Base-by-base conservation (phyloP, 305 asterid species). In the Nicotiana rustica region DNA sequence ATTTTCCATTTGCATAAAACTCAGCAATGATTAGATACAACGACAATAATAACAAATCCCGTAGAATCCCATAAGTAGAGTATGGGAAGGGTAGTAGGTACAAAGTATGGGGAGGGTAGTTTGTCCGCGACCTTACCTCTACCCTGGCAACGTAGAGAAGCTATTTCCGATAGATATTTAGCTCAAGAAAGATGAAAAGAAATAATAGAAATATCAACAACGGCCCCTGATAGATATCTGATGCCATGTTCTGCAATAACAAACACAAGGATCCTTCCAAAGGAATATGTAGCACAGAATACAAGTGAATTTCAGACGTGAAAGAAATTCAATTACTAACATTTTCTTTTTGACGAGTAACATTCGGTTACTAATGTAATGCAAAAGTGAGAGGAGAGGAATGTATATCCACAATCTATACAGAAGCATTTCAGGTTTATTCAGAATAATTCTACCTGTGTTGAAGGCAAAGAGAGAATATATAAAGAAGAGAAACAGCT, bases 401-500 rank as follows among this genome's bases (percentile, higher is more conserved):
- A 41, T 36, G 2, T 19, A 76, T n/a, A 55, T 55, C 80, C 80
- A 5, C 5, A 73, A 31, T 76, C 65, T 76, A 29, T 55, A 76
- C 66, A 55, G 49, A 47, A 76, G 6, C 52, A 76, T 31, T 76
- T 29, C 66, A 76, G 80, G 80, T 76, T 76, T 76, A 55, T 76
- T 55, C 10, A 49, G 78, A 13, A 52, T 52, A 55, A 25, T 15
- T 76, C 29, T 52, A 76, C 17, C 66, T 76, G 47, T n/a, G 31
- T 31, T 29, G 47, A 55, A 76, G 80, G 66, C 80, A 31, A 76
- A 55, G 31, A 76, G 5, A 76, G 66, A 76, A 55, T 76, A 52
- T 76, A 76, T 31, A 31, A 17, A 55, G 66, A 36, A 76, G 17
- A 55, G 64, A 75, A 75, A 52, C 79, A 75, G 9, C 15, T 49